These are phyloP conservation scores for Suillus plorans DNA, from an alignment of 768 basidiomycete genomes.

Conservation along the genomic window DNA sequence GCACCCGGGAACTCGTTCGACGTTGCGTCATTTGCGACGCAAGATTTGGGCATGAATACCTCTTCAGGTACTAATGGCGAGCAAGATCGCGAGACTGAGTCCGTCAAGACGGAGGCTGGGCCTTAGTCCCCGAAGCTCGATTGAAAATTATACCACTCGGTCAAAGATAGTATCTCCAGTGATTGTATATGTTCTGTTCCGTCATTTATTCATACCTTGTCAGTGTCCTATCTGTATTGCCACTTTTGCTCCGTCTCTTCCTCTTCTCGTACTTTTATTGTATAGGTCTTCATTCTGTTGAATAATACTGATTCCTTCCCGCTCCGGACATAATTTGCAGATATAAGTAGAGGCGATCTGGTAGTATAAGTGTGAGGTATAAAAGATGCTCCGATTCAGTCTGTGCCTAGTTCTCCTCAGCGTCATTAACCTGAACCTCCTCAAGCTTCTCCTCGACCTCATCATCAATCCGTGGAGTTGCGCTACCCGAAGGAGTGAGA, in stretches of 20 bases:
- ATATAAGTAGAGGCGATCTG: constrained; percentile 21
- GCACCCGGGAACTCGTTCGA: constrained; percentile 66
- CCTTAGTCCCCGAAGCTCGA: constrained; percentile 24
- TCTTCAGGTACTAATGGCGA: constrained; percentile 54
- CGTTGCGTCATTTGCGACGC: constrained; percentile 63
- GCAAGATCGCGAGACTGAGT: constrained; percentile 59
- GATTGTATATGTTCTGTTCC: constrained; percentile 28
- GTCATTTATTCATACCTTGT: constrained; percentile 40
- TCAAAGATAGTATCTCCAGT: constrained; percentile 27
- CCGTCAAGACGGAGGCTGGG: constrained; percentile 64
- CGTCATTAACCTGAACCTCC: constrained; percentile 33
- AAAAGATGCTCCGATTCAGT: constrained; percentile 14
- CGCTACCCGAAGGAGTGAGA: constrained; percentile 30
- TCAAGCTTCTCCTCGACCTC: constrained; percentile 46
- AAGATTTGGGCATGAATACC: constrained; percentile 61
- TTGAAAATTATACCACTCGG: constrained; percentile 19
- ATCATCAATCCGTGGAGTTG: constrained; percentile 30
- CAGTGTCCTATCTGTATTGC: constrained; percentile 36
- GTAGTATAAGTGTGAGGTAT: constrained; percentile 17
- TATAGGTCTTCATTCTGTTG: constrained; percentile 31
- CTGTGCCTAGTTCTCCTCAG: constrained; percentile 17
- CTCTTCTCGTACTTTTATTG: constrained; percentile 30
- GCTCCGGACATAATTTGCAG: constrained; percentile 16
- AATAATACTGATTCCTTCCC: constrained; percentile 26
- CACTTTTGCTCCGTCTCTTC: constrained; percentile 31